Conservation (phyloP, 768 basidiomycete genomes). For the Russula ochroleuca region DNA sequence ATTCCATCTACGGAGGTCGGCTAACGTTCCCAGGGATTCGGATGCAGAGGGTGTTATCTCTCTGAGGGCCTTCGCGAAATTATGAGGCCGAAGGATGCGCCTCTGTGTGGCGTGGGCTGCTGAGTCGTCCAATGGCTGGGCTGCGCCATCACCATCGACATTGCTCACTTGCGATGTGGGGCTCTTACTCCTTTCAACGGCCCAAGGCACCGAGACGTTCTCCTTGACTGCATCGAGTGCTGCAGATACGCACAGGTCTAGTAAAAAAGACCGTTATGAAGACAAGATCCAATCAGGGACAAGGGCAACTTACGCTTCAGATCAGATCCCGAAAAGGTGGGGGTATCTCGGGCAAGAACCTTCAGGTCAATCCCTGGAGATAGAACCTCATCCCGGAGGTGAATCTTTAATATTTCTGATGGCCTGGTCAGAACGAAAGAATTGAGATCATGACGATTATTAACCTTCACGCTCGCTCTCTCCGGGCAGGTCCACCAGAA, state of each 20-base stretch:
- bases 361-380: constrained; percentile 59
- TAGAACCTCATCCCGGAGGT: constrained; percentile 75
- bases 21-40: constrained; percentile 69
- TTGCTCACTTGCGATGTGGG: background rate
- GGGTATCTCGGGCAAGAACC: constrained; percentile 63
- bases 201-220: constrained; percentile 76
- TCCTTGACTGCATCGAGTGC: constrained; percentile 92
- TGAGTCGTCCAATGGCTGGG: constrained; percentile 1
- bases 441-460: constrained; percentile 25
- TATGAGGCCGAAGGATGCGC: constrained; percentile 49
- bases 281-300: background rate
- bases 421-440: constrained; percentile 3
- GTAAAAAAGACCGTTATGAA: background rate
- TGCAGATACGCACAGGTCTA: constrained; percentile 90
- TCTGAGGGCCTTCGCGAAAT: constrained; percentile 80
- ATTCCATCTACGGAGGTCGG: constrained; percentile 83
- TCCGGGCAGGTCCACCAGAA: constrained; percentile 87
- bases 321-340: constrained; percentile 90
- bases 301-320: constrained; percentile 68
- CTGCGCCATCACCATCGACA: background rate
- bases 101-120: constrained; percentile 13
- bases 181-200: constrained; percentile 19
- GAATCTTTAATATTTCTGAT: constrained; percentile 81
- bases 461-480: constrained; percentile 79
- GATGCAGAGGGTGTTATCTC: constrained; percentile 91